Conservation (phyloP, 208 protist genomes). For the Plasmodiophora brassicae region DNA sequence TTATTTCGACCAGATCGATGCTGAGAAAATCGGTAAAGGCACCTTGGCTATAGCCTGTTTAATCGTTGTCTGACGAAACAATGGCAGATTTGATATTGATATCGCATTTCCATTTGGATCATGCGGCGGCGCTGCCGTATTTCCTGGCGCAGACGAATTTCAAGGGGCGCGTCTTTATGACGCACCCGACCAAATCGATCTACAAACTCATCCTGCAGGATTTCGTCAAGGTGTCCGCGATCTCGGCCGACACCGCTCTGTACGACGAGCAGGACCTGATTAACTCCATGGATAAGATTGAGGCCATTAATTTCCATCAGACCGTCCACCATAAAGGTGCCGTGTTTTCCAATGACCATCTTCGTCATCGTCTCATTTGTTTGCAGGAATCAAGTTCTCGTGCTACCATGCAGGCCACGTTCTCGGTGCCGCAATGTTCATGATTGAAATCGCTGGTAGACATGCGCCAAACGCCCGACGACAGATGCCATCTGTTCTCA, state of each 20-base stretch:
- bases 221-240: conserved; percentile 57
- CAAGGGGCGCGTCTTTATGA: conserved; percentile 57
- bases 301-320: conserved; percentile 94
- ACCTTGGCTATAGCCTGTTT: too few species aligned
- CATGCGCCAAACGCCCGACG: conserved; percentile 65
- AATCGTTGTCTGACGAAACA: too few species aligned
- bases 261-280: conserved; percentile 75
- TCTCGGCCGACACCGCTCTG: conserved; percentile 58
- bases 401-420: conserved; percentile 95
- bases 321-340: conserved; percentile 64
- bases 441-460: conserved; percentile 94
- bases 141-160: conserved; percentile 58
- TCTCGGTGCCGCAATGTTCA: conserved; percentile 94
- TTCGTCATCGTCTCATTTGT: neutral
- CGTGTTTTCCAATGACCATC: neutral
- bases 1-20: conserved; percentile 90
- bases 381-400: conserved; percentile 87
- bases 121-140: conserved; percentile 58
- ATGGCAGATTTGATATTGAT: conserved; percentile 55
- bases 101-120: conserved; percentile 63
- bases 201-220: conserved; percentile 52
- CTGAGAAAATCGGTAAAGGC: conserved; percentile 19
- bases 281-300: conserved; percentile 83
- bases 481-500: too few species aligned
- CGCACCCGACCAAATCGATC: conserved; percentile 57